Base-by-base conservation (phyloP, 306 rosid species). In the Vicia villosa region DNA sequence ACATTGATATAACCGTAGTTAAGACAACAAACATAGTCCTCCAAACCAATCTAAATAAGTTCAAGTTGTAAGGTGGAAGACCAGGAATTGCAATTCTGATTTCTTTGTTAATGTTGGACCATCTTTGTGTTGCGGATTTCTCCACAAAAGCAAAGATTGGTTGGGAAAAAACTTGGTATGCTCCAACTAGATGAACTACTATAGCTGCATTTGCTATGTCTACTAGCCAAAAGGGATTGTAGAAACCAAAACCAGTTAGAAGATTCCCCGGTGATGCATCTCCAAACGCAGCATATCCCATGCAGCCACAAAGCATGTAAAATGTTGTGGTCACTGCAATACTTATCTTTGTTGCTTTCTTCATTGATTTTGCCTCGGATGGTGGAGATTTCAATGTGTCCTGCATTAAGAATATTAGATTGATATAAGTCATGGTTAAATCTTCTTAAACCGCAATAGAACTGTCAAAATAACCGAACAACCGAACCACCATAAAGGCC, bases 221-320 rank as follows among this genome's bases (percentile, higher is more conserved):
- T 46, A 89, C 36, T 15, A 89, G 85, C 97, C 97, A 91, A 70
- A 19, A 89, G 15, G 96, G 96, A 72, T 89, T 86, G 72, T 79
- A 86, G 86, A 81, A 89, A 10, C 90, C 97, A 74, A 89, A 91
- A 4, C 97, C 97, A 24, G 97, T 87, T 47, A 91, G 90, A 54
- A 91, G 90, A 77, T 91, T 91, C 62, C 92, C 87, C 0, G 96
- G 97, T 42, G 97, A 56, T 1, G 52, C 50, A 70, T 91, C 89
- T 10, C 97, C 97, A 67, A 87, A 87, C 58, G 97, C 96, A 10
- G 94, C 97, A 67, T 91, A 91, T 0, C 97, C 97, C 86, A 86
- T 85, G 78, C 87, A 81, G 1, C 96, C 97, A 84, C 96, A 89
- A 0, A 84, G 70, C 85, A 84, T 74, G 70, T 91, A 91, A 81